A percentile compares a stretch with the other conserved stretches of the same genome.
Conservation (phyloP, 495 filamentous ascomycete genomes). For the Glonium stellatum region DNA sequence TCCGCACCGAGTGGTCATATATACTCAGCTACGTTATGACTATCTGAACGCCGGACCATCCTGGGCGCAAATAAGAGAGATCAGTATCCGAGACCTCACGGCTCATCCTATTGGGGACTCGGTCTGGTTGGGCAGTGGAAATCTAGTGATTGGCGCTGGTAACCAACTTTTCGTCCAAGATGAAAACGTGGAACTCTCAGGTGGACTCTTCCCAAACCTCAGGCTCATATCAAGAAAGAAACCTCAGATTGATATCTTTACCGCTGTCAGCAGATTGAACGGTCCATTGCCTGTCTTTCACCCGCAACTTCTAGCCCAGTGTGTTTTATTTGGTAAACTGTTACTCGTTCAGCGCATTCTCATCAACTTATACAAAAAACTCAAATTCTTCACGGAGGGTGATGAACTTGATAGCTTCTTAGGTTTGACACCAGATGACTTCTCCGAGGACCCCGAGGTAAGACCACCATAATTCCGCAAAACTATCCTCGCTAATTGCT, state of each 20-base stretch:
- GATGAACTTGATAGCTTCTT: conserved; percentile 77
- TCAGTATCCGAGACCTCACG: conserved; percentile 72
- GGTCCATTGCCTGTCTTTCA: conserved; percentile 88
- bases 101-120: conserved; percentile 91
- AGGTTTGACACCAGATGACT: conserved; percentile 62
- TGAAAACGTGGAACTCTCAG: conserved; percentile 58
- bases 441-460: conserved; percentile 50
- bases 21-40: conserved; percentile 91
- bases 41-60: conserved; percentile 85
- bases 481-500: neutral
- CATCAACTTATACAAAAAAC: conserved; percentile 62
- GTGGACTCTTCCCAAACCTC: conserved; percentile 57
- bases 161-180: conserved; percentile 91
- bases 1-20: conserved; percentile 69
- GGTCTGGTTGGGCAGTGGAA: conserved; percentile 77
- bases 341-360: conserved; percentile 67
- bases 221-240: conserved; percentile 52
- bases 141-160: conserved; percentile 79
- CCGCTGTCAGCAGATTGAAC: conserved; percentile 74
- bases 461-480: conserved; percentile 12
- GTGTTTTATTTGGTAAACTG: conserved; percentile 75
- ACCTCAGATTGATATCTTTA: conserved; percentile 59
- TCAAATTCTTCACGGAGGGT: conserved; percentile 79
- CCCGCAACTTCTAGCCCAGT: conserved; percentile 84
- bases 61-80: conserved; percentile 79